Conservation (phyloP, 2,329 filamentous ascomycete species). For the Chalara sp. region DNA sequence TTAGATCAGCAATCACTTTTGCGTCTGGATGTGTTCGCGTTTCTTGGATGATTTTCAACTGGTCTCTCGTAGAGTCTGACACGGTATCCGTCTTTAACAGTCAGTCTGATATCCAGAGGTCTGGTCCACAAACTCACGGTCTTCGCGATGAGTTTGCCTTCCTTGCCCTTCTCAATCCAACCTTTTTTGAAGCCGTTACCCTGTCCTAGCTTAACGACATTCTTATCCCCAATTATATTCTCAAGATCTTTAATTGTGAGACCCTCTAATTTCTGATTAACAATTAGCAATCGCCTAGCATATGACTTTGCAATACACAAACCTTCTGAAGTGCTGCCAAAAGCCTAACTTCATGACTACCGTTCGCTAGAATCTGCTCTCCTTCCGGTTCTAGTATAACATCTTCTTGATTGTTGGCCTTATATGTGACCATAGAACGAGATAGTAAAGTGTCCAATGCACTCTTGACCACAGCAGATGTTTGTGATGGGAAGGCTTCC, state of each 20-base stretch:
- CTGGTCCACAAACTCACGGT: conserved; percentile 33
- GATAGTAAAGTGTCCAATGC: conserved; percentile 81
- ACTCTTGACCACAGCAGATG: conserved; percentile 70
- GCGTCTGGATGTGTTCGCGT: conserved; percentile 63
- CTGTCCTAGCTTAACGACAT: conserved; percentile 75
- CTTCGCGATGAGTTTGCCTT: conserved; percentile 45
- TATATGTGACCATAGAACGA: conserved; percentile 80
- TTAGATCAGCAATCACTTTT: conserved; percentile 74
- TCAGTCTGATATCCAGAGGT: not conserved
- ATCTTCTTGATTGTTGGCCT: conserved; percentile 75
- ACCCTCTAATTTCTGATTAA: conserved; percentile 55
- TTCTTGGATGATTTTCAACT: conserved; percentile 66
- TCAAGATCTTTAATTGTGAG: conserved; percentile 72
- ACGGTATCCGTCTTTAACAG: conserved; percentile 56
- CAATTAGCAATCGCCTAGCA: not conserved
- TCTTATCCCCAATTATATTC: conserved; percentile 64
- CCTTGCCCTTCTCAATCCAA: conserved; percentile 59
- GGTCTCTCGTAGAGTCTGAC: conserved; percentile 69
- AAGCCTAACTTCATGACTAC: conserved; percentile 77
- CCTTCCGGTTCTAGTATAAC: conserved; percentile 69
- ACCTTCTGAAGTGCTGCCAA: conserved; percentile 67
- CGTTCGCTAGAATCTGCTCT: conserved; percentile 63
- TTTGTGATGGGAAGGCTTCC: conserved; percentile 60
- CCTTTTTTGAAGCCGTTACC: conserved; percentile 86
- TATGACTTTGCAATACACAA: not conserved